Conservation (phyloP, 1,284 basidiomycete genomes). For the Tylopilus orsonianus region DNA sequence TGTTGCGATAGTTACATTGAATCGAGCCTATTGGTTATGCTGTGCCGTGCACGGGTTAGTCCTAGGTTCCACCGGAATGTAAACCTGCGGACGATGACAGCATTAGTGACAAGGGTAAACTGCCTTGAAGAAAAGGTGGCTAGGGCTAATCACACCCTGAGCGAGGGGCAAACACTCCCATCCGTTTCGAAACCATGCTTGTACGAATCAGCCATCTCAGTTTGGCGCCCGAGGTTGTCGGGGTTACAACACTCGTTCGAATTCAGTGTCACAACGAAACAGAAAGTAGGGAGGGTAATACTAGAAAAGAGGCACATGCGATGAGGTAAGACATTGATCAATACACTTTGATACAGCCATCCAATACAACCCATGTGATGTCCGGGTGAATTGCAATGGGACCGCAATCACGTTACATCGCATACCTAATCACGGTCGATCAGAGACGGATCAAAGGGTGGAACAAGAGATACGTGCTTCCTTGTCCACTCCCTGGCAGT, state of each 20-base stretch:
- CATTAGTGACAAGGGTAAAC: no score
- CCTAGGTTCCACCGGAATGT: background rate
- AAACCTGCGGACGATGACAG: no score
- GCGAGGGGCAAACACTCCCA: no score
- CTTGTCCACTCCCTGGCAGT: constrained; percentile 97
- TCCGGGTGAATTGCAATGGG: constrained; percentile 20
- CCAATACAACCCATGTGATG: constrained; percentile 32
- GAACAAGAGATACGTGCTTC: constrained; percentile 64
- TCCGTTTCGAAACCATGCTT: background rate
- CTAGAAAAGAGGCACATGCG: constrained; percentile 35
- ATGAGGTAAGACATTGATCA: constrained; percentile 33
- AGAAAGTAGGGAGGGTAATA: constrained; percentile 28
- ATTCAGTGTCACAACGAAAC: constrained; percentile 22
- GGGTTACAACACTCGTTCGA: constrained; percentile 20
- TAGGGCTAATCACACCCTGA: no score
- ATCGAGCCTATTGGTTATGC: background rate
- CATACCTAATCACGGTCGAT: constrained; percentile 44
- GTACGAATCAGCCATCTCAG: no score
- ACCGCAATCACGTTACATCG: constrained; percentile 46
- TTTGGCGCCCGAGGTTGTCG: background rate
- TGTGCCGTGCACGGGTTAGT: no score
- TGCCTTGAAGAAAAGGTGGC: no score
- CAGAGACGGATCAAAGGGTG: constrained; percentile 5
- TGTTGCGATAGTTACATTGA: background rate
- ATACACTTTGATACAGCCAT: constrained; percentile 35